Conservation (phyloP, 2,329 filamentous ascomycete species). For the Leptographium radiaticola region DNA sequence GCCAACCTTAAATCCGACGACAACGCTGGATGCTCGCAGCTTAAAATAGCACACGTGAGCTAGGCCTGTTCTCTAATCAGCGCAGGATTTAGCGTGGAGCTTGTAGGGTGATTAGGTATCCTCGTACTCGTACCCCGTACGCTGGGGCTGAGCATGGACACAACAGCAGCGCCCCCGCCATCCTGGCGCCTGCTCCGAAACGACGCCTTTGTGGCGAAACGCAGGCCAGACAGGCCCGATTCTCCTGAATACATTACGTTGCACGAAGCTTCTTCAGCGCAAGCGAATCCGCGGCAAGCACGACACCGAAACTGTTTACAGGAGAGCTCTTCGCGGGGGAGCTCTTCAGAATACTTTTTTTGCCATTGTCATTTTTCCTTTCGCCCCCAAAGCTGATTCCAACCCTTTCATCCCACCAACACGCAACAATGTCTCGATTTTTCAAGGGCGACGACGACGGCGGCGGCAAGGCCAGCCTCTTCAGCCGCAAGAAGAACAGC, state of each 20-base stretch:
- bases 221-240: conserved; percentile 6
- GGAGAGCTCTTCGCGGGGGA: too few relatives aligned
- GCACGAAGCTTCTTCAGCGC: neutral
- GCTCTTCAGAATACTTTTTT: too few relatives aligned
- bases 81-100: too few relatives aligned
- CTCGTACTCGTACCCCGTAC: neutral
- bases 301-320: too few relatives aligned
- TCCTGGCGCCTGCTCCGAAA: conserved; percentile 7
- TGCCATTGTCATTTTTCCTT: neutral
- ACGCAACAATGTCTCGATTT: conserved; percentile 42
- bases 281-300: neutral
- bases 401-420: neutral
- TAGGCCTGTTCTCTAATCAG: too few relatives aligned
- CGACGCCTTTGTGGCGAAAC: conserved; percentile 9
- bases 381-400: neutral
- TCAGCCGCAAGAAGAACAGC: conserved; percentile 38
- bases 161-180: neutral
- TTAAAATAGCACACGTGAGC: too few relatives aligned
- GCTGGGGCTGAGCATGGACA: conserved; percentile 10
- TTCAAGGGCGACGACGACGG: conserved; percentile 35
- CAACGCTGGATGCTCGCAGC: too few relatives aligned
- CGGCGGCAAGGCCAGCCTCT: conserved; percentile 34
- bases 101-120: too few relatives aligned
- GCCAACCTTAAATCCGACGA: too few relatives aligned
- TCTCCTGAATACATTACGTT: neutral